phyloP scores from a whole-genome alignment of 192 early-diverging fungal species.

The Linderina pennispora region DNA sequence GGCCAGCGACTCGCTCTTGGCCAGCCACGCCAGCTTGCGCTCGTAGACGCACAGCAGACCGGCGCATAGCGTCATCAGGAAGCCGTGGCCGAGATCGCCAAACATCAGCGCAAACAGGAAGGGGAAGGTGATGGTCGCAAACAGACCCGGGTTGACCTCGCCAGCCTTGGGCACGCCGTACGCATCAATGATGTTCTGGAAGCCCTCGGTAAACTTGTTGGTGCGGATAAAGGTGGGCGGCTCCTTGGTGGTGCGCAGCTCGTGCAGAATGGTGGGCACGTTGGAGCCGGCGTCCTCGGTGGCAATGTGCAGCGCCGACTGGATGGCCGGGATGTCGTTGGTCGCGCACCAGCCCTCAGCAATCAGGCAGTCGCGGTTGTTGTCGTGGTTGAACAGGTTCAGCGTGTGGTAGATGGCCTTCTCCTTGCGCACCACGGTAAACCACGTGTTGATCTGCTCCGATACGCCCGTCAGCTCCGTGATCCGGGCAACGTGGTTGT shows the following conservation, averaged over 20 bases:
- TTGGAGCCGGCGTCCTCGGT: slow-evolving; percentile 85
- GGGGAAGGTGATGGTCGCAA: slow-evolving; percentile 96
- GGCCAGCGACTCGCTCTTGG: slow-evolving; percentile 68
- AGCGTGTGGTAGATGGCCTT: slow-evolving; percentile 96
- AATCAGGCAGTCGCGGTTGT: slow-evolving; percentile 87
- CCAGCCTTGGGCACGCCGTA: slow-evolving; percentile 95
- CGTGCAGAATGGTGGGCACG: slow-evolving; percentile 82
- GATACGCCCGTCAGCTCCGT: slow-evolving; percentile 81
- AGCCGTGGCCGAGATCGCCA: slow-evolving; percentile 96
- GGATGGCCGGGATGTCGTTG: slow-evolving; percentile 72
- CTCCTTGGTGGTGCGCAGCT: slow-evolving; percentile 74
- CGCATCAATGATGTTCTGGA: slow-evolving; percentile 96
- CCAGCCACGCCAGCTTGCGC: slow-evolving; percentile 64
- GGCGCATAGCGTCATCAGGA: slow-evolving; percentile 74
- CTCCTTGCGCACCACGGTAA: slow-evolving; percentile 89
- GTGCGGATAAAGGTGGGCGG: slow-evolving; percentile 93
- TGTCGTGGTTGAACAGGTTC: slow-evolving; percentile 95
- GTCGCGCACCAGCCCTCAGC: slow-evolving; percentile 98
- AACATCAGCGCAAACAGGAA: slow-evolving; percentile 99
- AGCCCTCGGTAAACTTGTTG: slow-evolving; percentile 95
- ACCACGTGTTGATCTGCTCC: slow-evolving; percentile 84
- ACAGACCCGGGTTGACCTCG: slow-evolving; percentile 98
- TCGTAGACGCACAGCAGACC: slow-evolving; percentile 76
- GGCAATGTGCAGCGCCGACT: slow-evolving; percentile 77
- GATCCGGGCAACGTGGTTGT: slow-evolving; percentile 75